These are phyloP conservation scores for Nitzschia sp. DNA, from an alignment of 108 stramenopile species.

Conservation along the genomic window DNA sequence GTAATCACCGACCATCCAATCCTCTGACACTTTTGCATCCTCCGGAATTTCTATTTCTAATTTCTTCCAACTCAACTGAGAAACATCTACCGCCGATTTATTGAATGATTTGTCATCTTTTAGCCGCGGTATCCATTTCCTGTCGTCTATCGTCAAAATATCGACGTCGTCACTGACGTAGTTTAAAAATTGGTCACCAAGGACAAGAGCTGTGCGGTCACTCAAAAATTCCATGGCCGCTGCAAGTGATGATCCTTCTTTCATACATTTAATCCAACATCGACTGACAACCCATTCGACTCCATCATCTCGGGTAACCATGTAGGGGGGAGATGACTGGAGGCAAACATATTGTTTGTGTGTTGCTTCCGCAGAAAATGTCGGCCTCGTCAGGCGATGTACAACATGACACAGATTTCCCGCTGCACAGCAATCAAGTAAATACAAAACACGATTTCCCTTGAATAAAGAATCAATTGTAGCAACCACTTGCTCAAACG, in stretches of 20 bases:
- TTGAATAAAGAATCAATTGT: conserved; percentile 18
- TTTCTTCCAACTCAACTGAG: background rate
- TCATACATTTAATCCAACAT: conserved; percentile 30
- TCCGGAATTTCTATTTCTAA: conserved; percentile 16
- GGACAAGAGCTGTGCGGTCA: conserved; percentile 18
- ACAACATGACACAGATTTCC: conserved; percentile 24
- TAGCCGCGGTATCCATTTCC: conserved; percentile 28
- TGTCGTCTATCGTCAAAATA: background rate
- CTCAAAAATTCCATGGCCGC: conserved; percentile 3
- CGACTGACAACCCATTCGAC: conserved; percentile 32
- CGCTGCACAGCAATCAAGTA: conserved; percentile 36
- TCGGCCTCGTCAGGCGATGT: too few relatives aligned
- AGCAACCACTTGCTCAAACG: conserved; percentile 6
- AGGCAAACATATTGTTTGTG: conserved; percentile 18
- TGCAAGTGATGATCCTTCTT: background rate
- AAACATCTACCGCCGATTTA: too few relatives aligned
- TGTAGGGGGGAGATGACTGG: conserved; percentile 17
- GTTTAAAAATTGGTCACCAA: conserved; percentile 21
- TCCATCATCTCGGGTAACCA: conserved; percentile 17
- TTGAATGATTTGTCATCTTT: too few relatives aligned
- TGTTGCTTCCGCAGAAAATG: background rate
- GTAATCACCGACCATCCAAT: conserved; percentile 21
- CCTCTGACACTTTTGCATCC: conserved; percentile 9
- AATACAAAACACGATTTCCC: conserved; percentile 30
- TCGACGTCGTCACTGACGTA: conserved; percentile 12